These are phyloP conservation scores for Yamadazyma akitaensis DNA, from an alignment of 805 yeast species.

Conservation along the genomic window DNA sequence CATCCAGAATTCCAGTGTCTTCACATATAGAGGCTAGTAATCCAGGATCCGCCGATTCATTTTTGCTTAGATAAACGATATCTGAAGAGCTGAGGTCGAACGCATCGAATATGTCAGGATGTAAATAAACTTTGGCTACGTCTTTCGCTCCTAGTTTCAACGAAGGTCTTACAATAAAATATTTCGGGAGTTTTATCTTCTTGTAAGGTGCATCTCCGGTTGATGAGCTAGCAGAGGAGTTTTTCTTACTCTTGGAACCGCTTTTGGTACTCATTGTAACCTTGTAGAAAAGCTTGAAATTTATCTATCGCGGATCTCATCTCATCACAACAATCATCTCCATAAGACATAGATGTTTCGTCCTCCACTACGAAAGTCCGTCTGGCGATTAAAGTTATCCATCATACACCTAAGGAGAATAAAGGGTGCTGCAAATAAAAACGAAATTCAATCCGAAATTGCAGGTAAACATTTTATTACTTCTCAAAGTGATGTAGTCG, in stretches of 20 bases:
- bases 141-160: slow-evolving; percentile 20
- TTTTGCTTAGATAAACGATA: slow-evolving; percentile 41
- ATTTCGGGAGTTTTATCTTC: slow-evolving; percentile 39
- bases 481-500: background rate
- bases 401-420: background rate
- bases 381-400: background rate
- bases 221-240: background rate
- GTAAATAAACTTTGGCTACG: slow-evolving; percentile 36
- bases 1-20: slow-evolving; percentile 28
- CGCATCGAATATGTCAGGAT: slow-evolving; percentile 44
- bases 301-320: slow-evolving; percentile 11
- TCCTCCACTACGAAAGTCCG: background rate
- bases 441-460: background rate
- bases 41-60: slow-evolving; percentile 44
- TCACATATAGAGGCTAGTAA: slow-evolving; percentile 41
- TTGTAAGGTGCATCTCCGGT: slow-evolving; percentile 18
- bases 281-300: background rate
- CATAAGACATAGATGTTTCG: background rate
- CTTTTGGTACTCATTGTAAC: slow-evolving; percentile 12
- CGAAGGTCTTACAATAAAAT: slow-evolving; percentile 39
- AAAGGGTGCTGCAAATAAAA: background rate
- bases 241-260: slow-evolving; percentile 3
- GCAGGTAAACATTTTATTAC: background rate
- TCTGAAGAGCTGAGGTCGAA: slow-evolving; percentile 46
- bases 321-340: slow-evolving; percentile 2